phyloP scores from a whole-genome alignment of 495 filamentous ascomycete genomes.

The Penicillium psychrofluorescens region DNA sequence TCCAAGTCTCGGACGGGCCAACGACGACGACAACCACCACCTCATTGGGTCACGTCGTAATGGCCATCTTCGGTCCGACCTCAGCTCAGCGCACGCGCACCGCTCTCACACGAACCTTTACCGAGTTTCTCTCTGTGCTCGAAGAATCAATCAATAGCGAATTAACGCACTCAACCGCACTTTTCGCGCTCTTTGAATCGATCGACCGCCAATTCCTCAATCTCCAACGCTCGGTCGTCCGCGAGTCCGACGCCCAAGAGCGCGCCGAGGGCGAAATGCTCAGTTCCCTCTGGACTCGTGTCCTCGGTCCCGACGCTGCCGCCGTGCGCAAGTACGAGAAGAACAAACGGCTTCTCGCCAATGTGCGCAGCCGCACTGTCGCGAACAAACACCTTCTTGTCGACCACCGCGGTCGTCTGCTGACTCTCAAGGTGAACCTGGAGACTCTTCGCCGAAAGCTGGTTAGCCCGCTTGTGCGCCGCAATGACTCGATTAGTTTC shows the following conservation, averaged over 20 bases:
- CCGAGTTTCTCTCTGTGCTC: conserved; percentile 76
- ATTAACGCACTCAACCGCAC: conserved; percentile 62
- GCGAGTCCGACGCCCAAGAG: conserved; percentile 74
- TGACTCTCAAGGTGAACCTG: conserved; percentile 71
- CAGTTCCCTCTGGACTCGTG: conserved; percentile 74
- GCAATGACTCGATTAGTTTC: conserved; percentile 46
- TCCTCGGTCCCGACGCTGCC: conserved; percentile 63
- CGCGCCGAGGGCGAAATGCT: conserved; percentile 72
- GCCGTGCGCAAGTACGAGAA: conserved; percentile 81
- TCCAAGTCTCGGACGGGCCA: conserved; percentile 23
- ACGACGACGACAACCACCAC: conserved; percentile 47
- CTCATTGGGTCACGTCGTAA: conserved; percentile 54
- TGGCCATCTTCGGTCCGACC: conserved; percentile 69
- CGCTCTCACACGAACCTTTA: conserved; percentile 78
- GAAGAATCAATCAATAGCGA: conserved; percentile 85
- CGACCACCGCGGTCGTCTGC: conserved; percentile 72
- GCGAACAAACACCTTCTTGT: conserved; percentile 78
- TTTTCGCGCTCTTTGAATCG: conserved; percentile 78
- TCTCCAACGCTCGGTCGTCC: conserved; percentile 75
- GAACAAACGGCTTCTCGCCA: conserved; percentile 67
- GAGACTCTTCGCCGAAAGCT: conserved; percentile 71
- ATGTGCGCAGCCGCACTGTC: conserved; percentile 72
- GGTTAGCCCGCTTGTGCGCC: conserved; percentile 71
- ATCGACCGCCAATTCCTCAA: conserved; percentile 87
- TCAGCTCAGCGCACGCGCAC: conserved; percentile 68